phyloP scores from a whole-genome alignment of 495 filamentous ascomycete species.

The Rostrohypoxylon terebratum region DNA sequence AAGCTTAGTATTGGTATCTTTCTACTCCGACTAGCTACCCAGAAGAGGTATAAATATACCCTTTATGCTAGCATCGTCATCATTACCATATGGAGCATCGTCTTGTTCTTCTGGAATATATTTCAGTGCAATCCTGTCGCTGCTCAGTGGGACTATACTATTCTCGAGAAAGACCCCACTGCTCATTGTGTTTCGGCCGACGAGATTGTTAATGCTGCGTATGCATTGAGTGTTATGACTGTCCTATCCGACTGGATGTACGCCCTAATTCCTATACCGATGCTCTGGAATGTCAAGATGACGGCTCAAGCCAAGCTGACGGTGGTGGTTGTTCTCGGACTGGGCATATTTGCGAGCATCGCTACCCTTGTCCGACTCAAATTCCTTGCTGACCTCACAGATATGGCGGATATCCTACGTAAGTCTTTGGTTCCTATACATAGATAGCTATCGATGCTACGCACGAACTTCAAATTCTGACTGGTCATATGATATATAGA shows the following conservation, averaged over 20 bases:
- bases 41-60: slow-evolving; percentile 52
- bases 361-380: slow-evolving; percentile 56
- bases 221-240: slow-evolving; percentile 56
- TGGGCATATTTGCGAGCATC: slow-evolving; percentile 58
- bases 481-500: slow-evolving; percentile 32
- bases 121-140: slow-evolving; percentile 53
- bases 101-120: slow-evolving; percentile 56
- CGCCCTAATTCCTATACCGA: slow-evolving; percentile 56
- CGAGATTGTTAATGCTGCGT: slow-evolving; percentile 54
- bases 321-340: slow-evolving; percentile 52
- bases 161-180: slow-evolving; percentile 42
- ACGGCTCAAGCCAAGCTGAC: slow-evolving; percentile 52
- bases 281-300: slow-evolving; percentile 60
- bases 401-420: slow-evolving; percentile 53
- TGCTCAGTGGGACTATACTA: slow-evolving; percentile 57
- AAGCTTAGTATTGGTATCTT: slow-evolving; percentile 60
- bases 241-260: slow-evolving; percentile 58
- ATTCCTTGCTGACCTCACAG: slow-evolving; percentile 52
- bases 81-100: slow-evolving; percentile 53
- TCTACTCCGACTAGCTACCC: slow-evolving; percentile 53
- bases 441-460: not conserved
- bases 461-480: slow-evolving; percentile 7
- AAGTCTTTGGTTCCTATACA: slow-evolving; percentile 24
- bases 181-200: slow-evolving; percentile 50
- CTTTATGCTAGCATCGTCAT: slow-evolving; percentile 50